These are phyloP conservation scores for Schizosaccharomyces lindneri DNA, from an alignment of 805 yeast genomes.

Conservation along the genomic window DNA sequence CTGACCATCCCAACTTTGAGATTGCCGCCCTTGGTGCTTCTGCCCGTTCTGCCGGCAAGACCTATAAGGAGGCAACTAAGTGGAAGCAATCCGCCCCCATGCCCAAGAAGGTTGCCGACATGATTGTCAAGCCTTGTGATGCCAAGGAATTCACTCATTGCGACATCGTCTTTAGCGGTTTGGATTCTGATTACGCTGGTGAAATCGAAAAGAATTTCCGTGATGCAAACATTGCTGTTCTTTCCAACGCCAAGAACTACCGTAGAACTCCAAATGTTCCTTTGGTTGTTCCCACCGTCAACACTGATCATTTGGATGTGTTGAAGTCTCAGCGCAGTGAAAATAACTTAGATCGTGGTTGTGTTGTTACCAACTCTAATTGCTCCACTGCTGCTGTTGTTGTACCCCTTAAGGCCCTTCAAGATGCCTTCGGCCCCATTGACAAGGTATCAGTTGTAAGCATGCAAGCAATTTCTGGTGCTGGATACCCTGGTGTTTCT, in stretches of 20 bases:
- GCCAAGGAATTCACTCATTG: constrained; percentile 60
- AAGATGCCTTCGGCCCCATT: constrained; percentile 73
- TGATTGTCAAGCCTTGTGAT: constrained; percentile 56
- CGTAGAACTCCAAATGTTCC: constrained; percentile 76
- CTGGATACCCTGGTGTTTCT: constrained; percentile 94
- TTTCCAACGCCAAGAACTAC: constrained; percentile 91
- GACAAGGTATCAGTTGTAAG: constrained; percentile 73
- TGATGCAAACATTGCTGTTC: constrained; percentile 56
- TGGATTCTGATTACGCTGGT: constrained; percentile 85
- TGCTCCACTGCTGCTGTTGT: constrained; percentile 97
- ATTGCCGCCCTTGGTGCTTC: constrained; percentile 77
- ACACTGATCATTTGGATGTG: constrained; percentile 67
- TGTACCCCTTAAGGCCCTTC: constrained; percentile 87
- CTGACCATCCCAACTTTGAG: constrained; percentile 77
- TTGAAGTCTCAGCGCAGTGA: constrained; percentile 18
- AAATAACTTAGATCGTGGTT: constrained; percentile 24
- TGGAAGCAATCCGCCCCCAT: constrained; percentile 83
- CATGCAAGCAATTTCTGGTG: constrained; percentile 92
- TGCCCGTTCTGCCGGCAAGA: constrained; percentile 74
- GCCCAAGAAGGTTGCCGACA: constrained; percentile 38
- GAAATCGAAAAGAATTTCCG: constrained; percentile 67
- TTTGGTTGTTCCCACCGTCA: constrained; percentile 80
- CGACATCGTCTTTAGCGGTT: constrained; percentile 83
- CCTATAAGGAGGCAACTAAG: constrained; percentile 58
- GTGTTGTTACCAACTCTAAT: constrained; percentile 82